phyloP scores from a whole-genome alignment of 1,139 yeast genomes.

The Geotrichum carabidarum region DNA sequence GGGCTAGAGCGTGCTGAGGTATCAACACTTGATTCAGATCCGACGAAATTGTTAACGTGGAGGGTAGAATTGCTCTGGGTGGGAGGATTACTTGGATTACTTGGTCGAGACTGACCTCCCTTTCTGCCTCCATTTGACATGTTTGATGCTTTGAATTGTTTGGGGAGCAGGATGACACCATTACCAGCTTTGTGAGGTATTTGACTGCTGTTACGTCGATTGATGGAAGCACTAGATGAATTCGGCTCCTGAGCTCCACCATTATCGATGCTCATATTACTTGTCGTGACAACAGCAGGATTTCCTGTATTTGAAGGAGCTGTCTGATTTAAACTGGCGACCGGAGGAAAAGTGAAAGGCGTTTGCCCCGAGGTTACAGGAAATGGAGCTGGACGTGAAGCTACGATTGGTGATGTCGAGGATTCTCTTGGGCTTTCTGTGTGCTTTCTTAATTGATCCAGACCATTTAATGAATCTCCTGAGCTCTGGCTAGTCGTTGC shows the following conservation, averaged over 20 bases:
- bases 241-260: no score
- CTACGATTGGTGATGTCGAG: not conserved
- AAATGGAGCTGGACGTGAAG: not conserved
- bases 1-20: no score
- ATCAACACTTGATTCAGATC: no score
- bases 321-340: no score
- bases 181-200: not conserved
- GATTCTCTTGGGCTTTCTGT: not conserved
- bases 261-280: no score
- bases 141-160: conserved; percentile 7
- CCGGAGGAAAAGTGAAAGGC: not conserved
- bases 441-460: not conserved
- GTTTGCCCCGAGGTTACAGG: not conserved
- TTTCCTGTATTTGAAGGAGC: no score
- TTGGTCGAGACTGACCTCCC: not conserved
- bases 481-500: not conserved
- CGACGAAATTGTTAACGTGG: not conserved
- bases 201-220: no score
- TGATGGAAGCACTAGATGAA: no score
- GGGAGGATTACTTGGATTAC: not conserved
- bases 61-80: not conserved
- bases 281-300: no score
- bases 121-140: not conserved
- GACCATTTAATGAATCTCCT: not conserved
- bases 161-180: conserved; percentile 15